Conservation (phyloP, 2,329 filamentous ascomycete genomes). For the Nothophoma quercina region DNA sequence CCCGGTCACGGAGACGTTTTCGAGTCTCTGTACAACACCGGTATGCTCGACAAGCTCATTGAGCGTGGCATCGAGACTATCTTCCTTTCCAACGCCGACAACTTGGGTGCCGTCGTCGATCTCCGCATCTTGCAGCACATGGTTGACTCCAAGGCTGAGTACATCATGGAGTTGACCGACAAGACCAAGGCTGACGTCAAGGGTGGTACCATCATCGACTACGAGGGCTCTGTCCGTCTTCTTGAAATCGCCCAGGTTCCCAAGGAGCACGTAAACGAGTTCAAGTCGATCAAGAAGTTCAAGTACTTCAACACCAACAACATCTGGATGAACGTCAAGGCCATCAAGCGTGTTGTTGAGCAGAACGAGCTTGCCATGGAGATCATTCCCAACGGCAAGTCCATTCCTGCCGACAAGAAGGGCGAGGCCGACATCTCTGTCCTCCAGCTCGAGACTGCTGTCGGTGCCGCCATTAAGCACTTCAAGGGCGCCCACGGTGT, state of each 20-base stretch:
- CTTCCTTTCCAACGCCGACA: slow-evolving; percentile 99
- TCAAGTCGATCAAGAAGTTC: slow-evolving; percentile 99
- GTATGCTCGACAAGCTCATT: slow-evolving; percentile 94
- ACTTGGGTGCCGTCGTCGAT: slow-evolving; percentile 96
- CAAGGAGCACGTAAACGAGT: slow-evolving; percentile 99
- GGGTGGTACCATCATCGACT: slow-evolving; percentile 99
- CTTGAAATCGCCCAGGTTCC: slow-evolving; percentile 99
- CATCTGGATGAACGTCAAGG: slow-evolving; percentile 98
- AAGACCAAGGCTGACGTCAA: slow-evolving; percentile 99
- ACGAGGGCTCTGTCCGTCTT: slow-evolving; percentile 94
- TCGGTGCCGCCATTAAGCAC: slow-evolving; percentile 97
- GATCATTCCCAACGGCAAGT: slow-evolving; percentile 99
- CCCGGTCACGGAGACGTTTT: slow-evolving; percentile 99
- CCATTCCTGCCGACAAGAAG: slow-evolving; percentile 98
- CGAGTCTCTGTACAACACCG: slow-evolving; percentile 99
- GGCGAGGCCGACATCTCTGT: slow-evolving; percentile 98
- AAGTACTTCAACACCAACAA: slow-evolving; percentile 99
- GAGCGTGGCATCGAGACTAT: slow-evolving; percentile 95
- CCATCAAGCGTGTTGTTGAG: slow-evolving; percentile 98
- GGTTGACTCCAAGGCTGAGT: slow-evolving; percentile 95
- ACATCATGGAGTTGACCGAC: slow-evolving; percentile 99
- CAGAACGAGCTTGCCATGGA: slow-evolving; percentile 99
- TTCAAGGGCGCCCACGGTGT: slow-evolving; percentile 99
- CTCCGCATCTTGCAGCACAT: slow-evolving; percentile 99
- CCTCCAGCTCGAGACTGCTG: slow-evolving; percentile 97